Evolutionary conservation across 2,329 filamentous ascomycete species (phyloP).

Genomic region (Aspergillus sp.): DNA sequence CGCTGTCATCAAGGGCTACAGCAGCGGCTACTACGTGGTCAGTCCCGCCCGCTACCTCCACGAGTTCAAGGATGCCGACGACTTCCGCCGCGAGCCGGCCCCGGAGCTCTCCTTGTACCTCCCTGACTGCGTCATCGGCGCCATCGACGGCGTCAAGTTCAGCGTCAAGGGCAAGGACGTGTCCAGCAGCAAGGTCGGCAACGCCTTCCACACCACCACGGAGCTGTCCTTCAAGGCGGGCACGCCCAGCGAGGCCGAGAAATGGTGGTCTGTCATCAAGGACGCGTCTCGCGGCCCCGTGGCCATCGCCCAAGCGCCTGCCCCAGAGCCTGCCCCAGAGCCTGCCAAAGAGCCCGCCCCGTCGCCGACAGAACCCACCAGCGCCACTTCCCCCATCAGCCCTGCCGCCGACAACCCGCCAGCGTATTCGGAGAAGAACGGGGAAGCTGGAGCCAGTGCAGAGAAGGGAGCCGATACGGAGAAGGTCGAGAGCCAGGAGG

Average conservation of each 20-base stretch:
- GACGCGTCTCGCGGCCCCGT: constrained; percentile 15
- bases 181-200: constrained; percentile 64
- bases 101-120: constrained; percentile 88
- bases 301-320: constrained; percentile 1
- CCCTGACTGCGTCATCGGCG: constrained; percentile 75
- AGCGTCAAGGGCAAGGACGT: constrained; percentile 91
- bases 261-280: constrained; percentile 71
- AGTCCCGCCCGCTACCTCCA: constrained; percentile 83
- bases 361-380: constrained; percentile 1
- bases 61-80: constrained; percentile 90
- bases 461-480: background rate
- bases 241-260: constrained; percentile 66
- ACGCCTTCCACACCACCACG: constrained; percentile 67
- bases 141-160: constrained; percentile 70
- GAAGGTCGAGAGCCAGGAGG: background rate
- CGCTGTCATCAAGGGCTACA: constrained; percentile 70
- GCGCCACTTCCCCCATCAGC: constrained; percentile 1
- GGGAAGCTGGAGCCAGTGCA: background rate
- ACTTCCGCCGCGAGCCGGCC: constrained; percentile 46
- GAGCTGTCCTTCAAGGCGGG: constrained; percentile 85
- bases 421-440: background rate
- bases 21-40: constrained; percentile 78
- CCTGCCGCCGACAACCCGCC: constrained; percentile 1
- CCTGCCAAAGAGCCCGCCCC: background rate
- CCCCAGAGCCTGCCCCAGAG: constrained; percentile 7